These are phyloP conservation scores for Nigrograna mackinnonii DNA, from an alignment of 2,329 filamentous ascomycete species.

Conservation along the genomic window DNA sequence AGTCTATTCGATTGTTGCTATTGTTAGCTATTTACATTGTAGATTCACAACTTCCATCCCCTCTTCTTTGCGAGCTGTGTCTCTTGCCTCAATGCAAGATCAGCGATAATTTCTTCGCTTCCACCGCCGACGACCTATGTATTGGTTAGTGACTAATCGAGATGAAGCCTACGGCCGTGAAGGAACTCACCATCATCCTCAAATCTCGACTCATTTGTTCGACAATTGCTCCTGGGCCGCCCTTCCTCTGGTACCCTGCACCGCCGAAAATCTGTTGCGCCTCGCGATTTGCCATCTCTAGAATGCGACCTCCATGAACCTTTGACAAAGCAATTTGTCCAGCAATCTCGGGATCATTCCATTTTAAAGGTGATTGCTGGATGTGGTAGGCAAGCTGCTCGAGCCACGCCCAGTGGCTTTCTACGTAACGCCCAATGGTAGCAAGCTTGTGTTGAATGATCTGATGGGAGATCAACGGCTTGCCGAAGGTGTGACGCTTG, in stretches of 20 bases:
- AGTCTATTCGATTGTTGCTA: no score
- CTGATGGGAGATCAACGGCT: slow-evolving; percentile 60
- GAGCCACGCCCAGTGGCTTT: slow-evolving; percentile 64
- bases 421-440: slow-evolving; percentile 63
- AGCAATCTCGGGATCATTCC: slow-evolving; percentile 43
- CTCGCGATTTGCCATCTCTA: slow-evolving; percentile 56
- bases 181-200: slow-evolving; percentile 51
- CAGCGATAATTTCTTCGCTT: slow-evolving; percentile 59
- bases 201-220: slow-evolving; percentile 60
- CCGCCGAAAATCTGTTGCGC: slow-evolving; percentile 60
- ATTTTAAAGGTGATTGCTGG: slow-evolving; percentile 45
- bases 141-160: slow-evolving; percentile 13
- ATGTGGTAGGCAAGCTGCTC: slow-evolving; percentile 64
- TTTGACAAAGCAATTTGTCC: slow-evolving; percentile 49
- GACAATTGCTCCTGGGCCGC: slow-evolving; percentile 52
- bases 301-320: slow-evolving; percentile 53
- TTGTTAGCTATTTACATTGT: no score
- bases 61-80: slow-evolving; percentile 40
- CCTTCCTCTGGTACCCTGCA: slow-evolving; percentile 53
- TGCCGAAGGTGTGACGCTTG: slow-evolving; percentile 61
- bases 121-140: slow-evolving; percentile 51
- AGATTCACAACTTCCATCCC: slow-evolving; percentile 50
- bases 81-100: slow-evolving; percentile 57
- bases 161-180: background rate
- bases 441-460: slow-evolving; percentile 64